Conservation (phyloP, 768 basidiomycete genomes). For the Suillus tomentosus region DNA sequence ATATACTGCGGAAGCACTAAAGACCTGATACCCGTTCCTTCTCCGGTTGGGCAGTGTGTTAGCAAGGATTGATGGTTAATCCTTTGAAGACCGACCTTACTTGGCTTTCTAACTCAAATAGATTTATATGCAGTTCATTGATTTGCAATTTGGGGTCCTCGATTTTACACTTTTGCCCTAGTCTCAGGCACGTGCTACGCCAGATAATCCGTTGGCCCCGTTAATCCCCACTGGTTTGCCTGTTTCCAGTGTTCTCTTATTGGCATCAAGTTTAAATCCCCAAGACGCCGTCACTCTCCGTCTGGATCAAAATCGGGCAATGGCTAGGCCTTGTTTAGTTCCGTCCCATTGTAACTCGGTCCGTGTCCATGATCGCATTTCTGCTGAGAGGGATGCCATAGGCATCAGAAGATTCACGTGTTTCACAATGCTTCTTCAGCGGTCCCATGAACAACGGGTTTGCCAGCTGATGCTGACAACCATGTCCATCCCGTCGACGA, state of each 20-base stretch:
- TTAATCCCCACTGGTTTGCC: neutral
- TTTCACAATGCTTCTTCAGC: slow-evolving; percentile 1
- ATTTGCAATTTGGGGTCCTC: neutral
- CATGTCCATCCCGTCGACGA: neutral
- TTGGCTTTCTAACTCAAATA: neutral
- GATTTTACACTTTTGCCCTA: neutral
- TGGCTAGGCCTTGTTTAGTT: neutral
- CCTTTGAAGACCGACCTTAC: neutral
- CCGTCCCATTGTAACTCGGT: neutral
- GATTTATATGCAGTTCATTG: neutral
- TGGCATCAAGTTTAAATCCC: neutral
- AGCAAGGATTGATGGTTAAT: neutral
- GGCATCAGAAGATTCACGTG: neutral
- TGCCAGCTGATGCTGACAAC: slow-evolving; percentile 1
- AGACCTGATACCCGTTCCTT: neutral
- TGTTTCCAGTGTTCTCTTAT: neutral
- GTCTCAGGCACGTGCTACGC: neutral
- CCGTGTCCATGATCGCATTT: neutral
- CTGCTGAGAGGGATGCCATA: too few relatives aligned
- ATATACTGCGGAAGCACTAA: too few relatives aligned
- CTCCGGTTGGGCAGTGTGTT: neutral
- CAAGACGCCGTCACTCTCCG: neutral
- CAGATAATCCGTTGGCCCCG: neutral
- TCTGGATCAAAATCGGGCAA: too few relatives aligned
- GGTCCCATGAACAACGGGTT: neutral